phyloP scores from a whole-genome alignment of 1,139 yeast genomes.

The Meyerozyma elateridarum region DNA sequence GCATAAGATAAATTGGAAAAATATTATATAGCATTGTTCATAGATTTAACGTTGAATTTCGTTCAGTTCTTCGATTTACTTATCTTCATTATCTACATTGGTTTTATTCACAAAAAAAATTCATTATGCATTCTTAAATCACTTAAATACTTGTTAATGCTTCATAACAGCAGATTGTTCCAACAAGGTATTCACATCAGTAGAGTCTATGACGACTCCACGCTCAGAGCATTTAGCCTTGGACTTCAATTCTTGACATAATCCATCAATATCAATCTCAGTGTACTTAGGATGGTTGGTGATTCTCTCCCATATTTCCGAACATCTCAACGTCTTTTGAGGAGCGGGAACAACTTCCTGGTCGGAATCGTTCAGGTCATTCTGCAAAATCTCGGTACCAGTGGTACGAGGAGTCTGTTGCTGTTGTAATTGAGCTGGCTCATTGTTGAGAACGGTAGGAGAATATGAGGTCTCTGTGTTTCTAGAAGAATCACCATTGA shows the following conservation, averaged over 20 bases:
- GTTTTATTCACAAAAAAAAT: too few relatives aligned
- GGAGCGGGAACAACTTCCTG: slow-evolving; percentile 14
- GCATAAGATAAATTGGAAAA: too few relatives aligned
- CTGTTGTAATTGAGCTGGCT: not conserved
- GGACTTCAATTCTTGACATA: slow-evolving; percentile 79
- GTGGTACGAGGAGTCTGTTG: not conserved
- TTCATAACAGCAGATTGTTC: slow-evolving; percentile 31
- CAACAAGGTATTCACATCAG: slow-evolving; percentile 68
- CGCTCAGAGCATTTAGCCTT: slow-evolving; percentile 95
- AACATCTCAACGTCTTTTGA: slow-evolving; percentile 50
- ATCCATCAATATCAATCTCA: slow-evolving; percentile 88
- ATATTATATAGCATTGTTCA: too few relatives aligned
- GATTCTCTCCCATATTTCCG: slow-evolving; percentile 95
- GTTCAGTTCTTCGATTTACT: too few relatives aligned
- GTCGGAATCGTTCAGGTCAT: slow-evolving; percentile 5
- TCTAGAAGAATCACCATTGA: slow-evolving; percentile 1
- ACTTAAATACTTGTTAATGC: slow-evolving; percentile 8
- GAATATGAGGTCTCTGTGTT: not conserved
- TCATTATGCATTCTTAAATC: slow-evolving; percentile 1
- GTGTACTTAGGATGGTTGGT: slow-evolving; percentile 91
- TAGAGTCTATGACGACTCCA: slow-evolving; percentile 80
- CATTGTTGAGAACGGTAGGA: too few relatives aligned
- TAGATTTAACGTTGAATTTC: too few relatives aligned
- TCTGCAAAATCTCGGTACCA: slow-evolving; percentile 9
- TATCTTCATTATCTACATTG: too few relatives aligned